These are phyloP conservation scores for Xanthoconium separans DNA, from an alignment of 1,284 basidiomycete species.

Conservation along the genomic window DNA sequence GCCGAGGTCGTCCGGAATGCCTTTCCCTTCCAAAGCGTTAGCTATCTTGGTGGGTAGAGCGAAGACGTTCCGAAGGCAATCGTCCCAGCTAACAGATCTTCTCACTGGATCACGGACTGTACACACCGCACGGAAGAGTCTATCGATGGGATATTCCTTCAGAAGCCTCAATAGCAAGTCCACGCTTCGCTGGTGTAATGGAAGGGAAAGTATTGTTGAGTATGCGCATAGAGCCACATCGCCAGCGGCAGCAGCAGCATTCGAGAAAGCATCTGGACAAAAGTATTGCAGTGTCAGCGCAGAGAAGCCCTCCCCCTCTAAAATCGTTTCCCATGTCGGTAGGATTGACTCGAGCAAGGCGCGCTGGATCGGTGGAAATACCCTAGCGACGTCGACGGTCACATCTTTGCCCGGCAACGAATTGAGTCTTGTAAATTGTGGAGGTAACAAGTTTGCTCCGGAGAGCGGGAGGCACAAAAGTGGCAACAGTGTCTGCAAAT, in stretches of 20 bases:
- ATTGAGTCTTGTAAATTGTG: conserved; percentile 43
- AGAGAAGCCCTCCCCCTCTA: conserved; percentile 49
- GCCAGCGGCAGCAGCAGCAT: conserved; percentile 47
- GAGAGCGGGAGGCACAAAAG: conserved; percentile 61
- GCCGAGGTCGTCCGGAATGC: conserved; percentile 48
- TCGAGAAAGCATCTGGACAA: conserved; percentile 60
- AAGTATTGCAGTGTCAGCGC: conserved; percentile 64
- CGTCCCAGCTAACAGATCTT: conserved; percentile 58
- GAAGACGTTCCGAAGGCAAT: conserved; percentile 59
- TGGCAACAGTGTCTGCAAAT: conserved; percentile 48
- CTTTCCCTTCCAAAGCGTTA: conserved; percentile 50
- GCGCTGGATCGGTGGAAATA: conserved; percentile 60
- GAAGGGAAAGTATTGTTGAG: conserved; percentile 54
- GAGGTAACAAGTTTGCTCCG: conserved; percentile 56
- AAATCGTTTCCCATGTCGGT: conserved; percentile 63
- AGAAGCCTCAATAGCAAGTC: conserved; percentile 54
- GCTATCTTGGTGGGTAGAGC: conserved; percentile 66
- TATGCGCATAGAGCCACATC: conserved; percentile 60
- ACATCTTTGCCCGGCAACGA: conserved; percentile 15
- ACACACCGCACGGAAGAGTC: conserved; percentile 56
- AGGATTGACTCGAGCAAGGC: conserved; percentile 61
- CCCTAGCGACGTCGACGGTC: conserved; percentile 36
- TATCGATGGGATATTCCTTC: conserved; percentile 65
- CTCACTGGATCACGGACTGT: conserved; percentile 26
- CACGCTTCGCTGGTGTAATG: conserved; percentile 48